These are phyloP conservation scores for Globisporangium nagaii DNA, from an alignment of 352 stramenopile species.

Conservation along the genomic window DNA sequence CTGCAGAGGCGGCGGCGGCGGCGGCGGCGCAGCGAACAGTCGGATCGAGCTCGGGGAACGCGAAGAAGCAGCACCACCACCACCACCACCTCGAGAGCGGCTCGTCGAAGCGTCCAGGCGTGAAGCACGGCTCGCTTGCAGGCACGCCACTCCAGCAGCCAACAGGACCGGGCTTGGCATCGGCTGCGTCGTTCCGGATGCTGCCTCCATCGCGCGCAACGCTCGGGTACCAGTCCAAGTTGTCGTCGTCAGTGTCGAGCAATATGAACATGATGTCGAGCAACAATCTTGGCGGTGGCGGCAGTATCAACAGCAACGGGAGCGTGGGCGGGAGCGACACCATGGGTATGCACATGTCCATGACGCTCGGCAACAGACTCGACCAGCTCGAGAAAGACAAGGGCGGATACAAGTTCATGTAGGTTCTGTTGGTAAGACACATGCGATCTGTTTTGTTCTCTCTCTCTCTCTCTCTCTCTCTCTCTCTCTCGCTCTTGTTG, in stretches of 20 bases:
- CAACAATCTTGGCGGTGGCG: conserved; percentile 10
- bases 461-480: not conserved
- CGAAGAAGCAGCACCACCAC: conserved; percentile 13
- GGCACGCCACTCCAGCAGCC: conserved; percentile 10
- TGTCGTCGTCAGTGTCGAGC: conserved; percentile 26
- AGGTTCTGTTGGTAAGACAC: not conserved
- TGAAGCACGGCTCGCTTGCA: conserved; percentile 10
- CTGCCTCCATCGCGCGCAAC: conserved; percentile 17
- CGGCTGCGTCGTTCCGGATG: conserved; percentile 12
- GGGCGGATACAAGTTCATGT: conserved; percentile 25
- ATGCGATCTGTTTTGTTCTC: not conserved
- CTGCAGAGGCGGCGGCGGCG: conserved; percentile 3
- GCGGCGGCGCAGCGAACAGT: conserved; percentile 9
- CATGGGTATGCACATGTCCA: conserved; percentile 12
- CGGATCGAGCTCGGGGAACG: not conserved
- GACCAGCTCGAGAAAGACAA: conserved; percentile 75
- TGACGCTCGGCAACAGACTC: conserved; percentile 62
- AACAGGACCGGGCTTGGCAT: not conserved
- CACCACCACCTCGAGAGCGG: not conserved
- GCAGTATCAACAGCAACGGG: conserved; percentile 11
- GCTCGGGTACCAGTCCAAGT: conserved; percentile 10
- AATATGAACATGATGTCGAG: conserved; percentile 17
- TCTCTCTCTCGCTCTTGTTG: not conserved
- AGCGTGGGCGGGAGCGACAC: conserved; percentile 5
- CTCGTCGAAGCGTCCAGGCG: conserved; percentile 1